These are phyloP conservation scores for Botryotinia calthae DNA, from an alignment of 2,329 filamentous ascomycete species.

Conservation along the genomic window DNA sequence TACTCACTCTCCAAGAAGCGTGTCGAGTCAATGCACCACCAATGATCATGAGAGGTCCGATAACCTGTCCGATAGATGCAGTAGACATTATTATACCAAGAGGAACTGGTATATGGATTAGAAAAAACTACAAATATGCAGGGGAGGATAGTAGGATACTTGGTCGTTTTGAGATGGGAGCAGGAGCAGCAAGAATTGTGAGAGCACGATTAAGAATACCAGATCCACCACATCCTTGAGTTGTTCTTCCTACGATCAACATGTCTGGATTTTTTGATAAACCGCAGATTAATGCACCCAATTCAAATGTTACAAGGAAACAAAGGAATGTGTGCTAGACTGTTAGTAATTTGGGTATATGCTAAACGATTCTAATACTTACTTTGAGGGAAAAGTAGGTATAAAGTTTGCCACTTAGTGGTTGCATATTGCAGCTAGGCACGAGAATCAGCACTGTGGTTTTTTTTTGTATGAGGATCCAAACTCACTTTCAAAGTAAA, in stretches of 20 bases:
- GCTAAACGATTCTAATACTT: background rate
- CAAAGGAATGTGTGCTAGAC: slow-evolving; percentile 1
- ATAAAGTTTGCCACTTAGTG: background rate
- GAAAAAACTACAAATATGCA: background rate
- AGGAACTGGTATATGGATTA: background rate
- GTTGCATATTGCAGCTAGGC: background rate
- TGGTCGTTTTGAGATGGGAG: background rate
- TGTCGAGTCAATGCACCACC: background rate
- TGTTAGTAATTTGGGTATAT: background rate
- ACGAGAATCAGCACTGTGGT: background rate
- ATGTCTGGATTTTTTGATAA: background rate
- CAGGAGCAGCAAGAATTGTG: background rate
- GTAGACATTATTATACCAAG: background rate
- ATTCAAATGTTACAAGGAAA: background rate
- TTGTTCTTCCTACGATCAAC: background rate
- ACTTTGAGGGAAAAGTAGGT: background rate
- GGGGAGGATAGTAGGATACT: background rate
- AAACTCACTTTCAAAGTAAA: background rate
- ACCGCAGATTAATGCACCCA: background rate
- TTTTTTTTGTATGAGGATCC: background rate
- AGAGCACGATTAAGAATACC: background rate
- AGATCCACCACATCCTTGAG: background rate
- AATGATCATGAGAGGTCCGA: background rate
- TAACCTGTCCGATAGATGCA: background rate
- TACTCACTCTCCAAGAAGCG: background rate